Evolutionary conservation across 2,329 filamentous ascomycete genomes (phyloP).

Genomic region (Apiospora marii): DNA sequence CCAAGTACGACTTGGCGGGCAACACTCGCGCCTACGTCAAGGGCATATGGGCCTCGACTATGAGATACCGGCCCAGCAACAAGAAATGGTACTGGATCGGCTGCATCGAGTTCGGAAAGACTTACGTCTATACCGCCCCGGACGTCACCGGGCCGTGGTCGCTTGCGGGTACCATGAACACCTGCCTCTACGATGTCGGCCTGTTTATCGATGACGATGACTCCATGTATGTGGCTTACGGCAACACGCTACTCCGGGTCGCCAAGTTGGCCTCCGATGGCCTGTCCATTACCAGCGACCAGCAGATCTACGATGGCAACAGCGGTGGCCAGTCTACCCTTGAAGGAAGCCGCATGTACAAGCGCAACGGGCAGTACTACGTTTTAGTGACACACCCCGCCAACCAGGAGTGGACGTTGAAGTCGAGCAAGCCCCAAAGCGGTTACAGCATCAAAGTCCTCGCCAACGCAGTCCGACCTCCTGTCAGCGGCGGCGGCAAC

Average conservation of each 20-base stretch:
- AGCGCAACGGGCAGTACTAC: slow-evolving; percentile 63
- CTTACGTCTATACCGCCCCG: slow-evolving; percentile 60
- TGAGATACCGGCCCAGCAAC: slow-evolving; percentile 59
- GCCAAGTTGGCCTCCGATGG: slow-evolving; percentile 60
- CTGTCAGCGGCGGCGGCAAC: slow-evolving; percentile 54
- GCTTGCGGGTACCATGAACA: slow-evolving; percentile 42
- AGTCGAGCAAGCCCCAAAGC: slow-evolving; percentile 58
- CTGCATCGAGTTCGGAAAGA: slow-evolving; percentile 58
- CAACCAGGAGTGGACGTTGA: slow-evolving; percentile 56
- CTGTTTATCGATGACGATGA: slow-evolving; percentile 67
- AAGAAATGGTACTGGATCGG: slow-evolving; percentile 65
- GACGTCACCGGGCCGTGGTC: slow-evolving; percentile 53
- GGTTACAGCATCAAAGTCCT: slow-evolving; percentile 58
- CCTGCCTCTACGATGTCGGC: slow-evolving; percentile 66
- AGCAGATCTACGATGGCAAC: slow-evolving; percentile 52
- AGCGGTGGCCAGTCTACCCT: slow-evolving; percentile 46
- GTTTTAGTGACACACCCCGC: slow-evolving; percentile 59
- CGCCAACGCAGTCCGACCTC: slow-evolving; percentile 50
- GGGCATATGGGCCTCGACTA: slow-evolving; percentile 63
- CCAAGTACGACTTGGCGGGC: slow-evolving; percentile 56
- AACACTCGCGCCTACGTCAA: slow-evolving; percentile 55
- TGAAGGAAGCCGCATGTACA: slow-evolving; percentile 65
- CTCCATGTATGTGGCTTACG: slow-evolving; percentile 65
- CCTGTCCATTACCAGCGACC: slow-evolving; percentile 50
- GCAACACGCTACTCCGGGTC: slow-evolving; percentile 55